These are phyloP conservation scores for Ceratocystis cacaofunesta DNA, from an alignment of 2,329 filamentous ascomycete genomes.

Conservation along the genomic window DNA sequence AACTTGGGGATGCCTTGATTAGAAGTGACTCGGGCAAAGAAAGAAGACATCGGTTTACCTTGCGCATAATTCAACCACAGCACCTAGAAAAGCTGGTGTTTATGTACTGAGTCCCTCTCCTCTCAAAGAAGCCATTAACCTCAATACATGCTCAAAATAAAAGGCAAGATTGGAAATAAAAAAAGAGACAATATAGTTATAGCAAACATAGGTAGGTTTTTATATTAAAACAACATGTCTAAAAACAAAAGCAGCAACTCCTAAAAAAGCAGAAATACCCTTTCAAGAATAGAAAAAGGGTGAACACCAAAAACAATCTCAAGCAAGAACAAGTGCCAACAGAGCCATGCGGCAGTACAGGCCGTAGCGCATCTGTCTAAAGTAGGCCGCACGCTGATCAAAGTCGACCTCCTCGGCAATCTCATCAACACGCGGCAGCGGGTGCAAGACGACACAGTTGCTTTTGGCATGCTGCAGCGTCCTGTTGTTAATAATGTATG, in stretches of 20 bases:
- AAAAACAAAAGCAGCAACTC: conserved; percentile 12
- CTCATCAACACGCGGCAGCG: conserved; percentile 83
- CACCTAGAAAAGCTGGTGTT: too few relatives aligned
- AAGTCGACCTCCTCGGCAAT: conserved; percentile 93
- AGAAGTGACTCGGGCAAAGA: too few relatives aligned
- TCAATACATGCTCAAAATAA: too few relatives aligned
- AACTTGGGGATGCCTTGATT: too few relatives aligned
- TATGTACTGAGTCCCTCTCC: too few relatives aligned
- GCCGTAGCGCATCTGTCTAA: conserved; percentile 98
- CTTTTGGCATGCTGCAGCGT: conserved; percentile 83
- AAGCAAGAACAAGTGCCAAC: conserved; percentile 72
- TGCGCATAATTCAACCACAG: too few relatives aligned
- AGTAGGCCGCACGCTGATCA: conserved; percentile 92
- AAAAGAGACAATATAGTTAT: not conserved
- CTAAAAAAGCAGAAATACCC: conserved; percentile 14
- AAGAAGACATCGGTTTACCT: too few relatives aligned
- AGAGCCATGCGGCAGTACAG: conserved; percentile 97
- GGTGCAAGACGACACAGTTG: conserved; percentile 91
- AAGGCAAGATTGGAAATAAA: not conserved
- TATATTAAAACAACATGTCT: not conserved
- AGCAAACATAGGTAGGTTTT: not conserved
- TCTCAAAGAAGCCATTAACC: too few relatives aligned
- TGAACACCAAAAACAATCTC: not conserved
- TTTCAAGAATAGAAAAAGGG: conserved; percentile 8
- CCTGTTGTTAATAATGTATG: conserved; percentile 78